phyloP scores from a whole-genome alignment of 2,329 filamentous ascomycete genomes.

The Phaeosphaeria sp. region DNA sequence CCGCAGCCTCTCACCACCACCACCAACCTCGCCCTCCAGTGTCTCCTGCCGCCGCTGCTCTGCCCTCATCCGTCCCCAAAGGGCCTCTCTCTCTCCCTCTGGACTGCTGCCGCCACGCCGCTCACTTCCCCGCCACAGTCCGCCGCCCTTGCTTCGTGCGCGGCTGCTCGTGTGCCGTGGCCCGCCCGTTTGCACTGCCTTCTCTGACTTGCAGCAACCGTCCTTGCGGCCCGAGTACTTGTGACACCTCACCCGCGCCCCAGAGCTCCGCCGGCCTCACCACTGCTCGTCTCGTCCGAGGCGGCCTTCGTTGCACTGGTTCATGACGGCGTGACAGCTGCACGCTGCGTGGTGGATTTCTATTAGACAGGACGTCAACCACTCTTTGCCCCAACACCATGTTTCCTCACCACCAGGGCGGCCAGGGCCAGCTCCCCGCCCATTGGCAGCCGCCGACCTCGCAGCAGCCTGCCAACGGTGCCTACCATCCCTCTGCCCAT shows the following conservation, averaged over 20 bases:
- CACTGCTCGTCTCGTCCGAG: slow-evolving; percentile 10
- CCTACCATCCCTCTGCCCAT: slow-evolving; percentile 46
- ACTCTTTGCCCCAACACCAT: slow-evolving; percentile 22
- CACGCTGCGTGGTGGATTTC: slow-evolving; percentile 27
- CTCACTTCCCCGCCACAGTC: slow-evolving; percentile 2
- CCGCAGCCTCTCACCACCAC: slow-evolving; percentile 13
- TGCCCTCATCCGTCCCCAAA: slow-evolving; percentile 4
- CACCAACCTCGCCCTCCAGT: not conserved
- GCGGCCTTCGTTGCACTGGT: slow-evolving; percentile 25
- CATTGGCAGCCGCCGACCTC: slow-evolving; percentile 47
- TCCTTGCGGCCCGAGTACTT: slow-evolving; percentile 40
- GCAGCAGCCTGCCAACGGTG: slow-evolving; percentile 44
- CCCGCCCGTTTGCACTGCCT: slow-evolving; percentile 20
- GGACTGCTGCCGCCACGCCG: not conserved
- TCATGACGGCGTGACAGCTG: slow-evolving; percentile 37
- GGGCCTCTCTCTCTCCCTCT: slow-evolving; percentile 2
- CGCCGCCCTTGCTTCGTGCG: slow-evolving; percentile 6
- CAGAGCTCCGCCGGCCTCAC: slow-evolving; percentile 34
- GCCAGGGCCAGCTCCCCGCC: slow-evolving; percentile 47
- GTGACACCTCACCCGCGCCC: slow-evolving; percentile 38
- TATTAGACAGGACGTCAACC: slow-evolving; percentile 3
- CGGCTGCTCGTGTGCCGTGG: not conserved
- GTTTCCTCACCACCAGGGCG: slow-evolving; percentile 44
- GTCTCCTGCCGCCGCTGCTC: slow-evolving; percentile 1
- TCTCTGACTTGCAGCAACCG: slow-evolving; percentile 40